These are phyloP conservation scores for Medakamo hakoo DNA, from an alignment of 139 green algal species.

Conservation along the genomic window DNA sequence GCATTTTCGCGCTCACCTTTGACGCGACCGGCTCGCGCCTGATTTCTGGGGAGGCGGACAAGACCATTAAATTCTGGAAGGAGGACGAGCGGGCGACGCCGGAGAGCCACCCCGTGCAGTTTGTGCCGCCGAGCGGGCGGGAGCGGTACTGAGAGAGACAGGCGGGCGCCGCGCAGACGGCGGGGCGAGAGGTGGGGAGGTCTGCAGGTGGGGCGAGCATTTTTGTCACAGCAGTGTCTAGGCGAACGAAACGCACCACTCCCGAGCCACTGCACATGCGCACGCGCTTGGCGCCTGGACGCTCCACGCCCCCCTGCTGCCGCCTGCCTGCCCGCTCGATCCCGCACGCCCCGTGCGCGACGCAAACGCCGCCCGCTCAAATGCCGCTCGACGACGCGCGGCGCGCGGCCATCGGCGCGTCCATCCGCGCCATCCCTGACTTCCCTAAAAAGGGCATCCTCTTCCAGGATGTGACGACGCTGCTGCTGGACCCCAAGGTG, in stretches of 20 bases:
- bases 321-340: too few relatives aligned
- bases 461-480: slow-evolving; percentile 93
- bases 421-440: slow-evolving; percentile 57
- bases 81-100: slow-evolving; percentile 75
- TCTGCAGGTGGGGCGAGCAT: too few relatives aligned
- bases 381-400: background rate
- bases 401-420: background rate
- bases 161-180: background rate
- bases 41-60: slow-evolving; percentile 87
- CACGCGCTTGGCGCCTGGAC: too few relatives aligned
- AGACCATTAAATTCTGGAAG: slow-evolving; percentile 97
- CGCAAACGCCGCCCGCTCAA: too few relatives aligned
- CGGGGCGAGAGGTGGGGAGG: too few relatives aligned
- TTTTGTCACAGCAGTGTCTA: too few relatives aligned
- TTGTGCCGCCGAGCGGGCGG: slow-evolving; percentile 55
- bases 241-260: too few relatives aligned
- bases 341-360: too few relatives aligned
- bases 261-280: too few relatives aligned
- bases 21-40: slow-evolving; percentile 62
- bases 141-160: slow-evolving; percentile 29
- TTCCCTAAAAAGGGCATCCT: slow-evolving; percentile 85
- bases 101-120: slow-evolving; percentile 73
- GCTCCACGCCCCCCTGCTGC: too few relatives aligned
- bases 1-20: slow-evolving; percentile 63
- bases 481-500: slow-evolving; percentile 62